Percentiles rank a stretch among this genome's conserved stretches.
Conservation (phyloP, 2,329 filamentous ascomycete species). For the Colletotrichum godetiae region DNA sequence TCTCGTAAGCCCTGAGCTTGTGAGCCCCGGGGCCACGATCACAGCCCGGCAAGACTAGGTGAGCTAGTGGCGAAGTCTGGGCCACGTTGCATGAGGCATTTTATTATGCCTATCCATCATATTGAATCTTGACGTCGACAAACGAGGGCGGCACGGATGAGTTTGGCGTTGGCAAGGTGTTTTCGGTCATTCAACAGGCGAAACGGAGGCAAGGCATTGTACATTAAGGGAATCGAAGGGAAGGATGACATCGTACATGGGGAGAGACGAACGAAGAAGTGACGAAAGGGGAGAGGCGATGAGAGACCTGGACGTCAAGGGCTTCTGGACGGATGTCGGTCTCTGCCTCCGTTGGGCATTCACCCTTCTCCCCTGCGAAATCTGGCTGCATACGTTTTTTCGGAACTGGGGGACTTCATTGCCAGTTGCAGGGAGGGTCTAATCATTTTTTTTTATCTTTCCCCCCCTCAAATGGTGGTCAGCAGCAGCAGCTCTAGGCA, state of each 20-base stretch:
- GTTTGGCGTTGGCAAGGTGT: conserved; percentile 32
- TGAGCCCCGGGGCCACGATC: conserved; percentile 29
- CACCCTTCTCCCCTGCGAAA: not conserved
- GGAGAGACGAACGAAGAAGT: conserved; percentile 2
- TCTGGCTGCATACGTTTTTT: conserved; percentile 20
- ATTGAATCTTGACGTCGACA: conserved; percentile 29
- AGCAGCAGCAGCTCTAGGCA: conserved; percentile 1
- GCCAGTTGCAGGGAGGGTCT: not conserved
- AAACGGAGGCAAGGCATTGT: conserved; percentile 31
- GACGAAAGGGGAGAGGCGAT: not conserved
- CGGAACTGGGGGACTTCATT: not conserved
- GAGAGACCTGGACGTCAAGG: not conserved
- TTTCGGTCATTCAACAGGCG: conserved; percentile 35
- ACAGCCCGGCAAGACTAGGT: conserved; percentile 30
- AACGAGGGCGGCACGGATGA: conserved; percentile 31
- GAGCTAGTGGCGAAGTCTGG: not conserved
- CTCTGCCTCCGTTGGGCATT: not conserved
- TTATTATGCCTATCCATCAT: not conserved
- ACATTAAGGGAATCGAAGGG: conserved; percentile 25
- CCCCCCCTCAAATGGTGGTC: not conserved
- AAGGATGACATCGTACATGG: not conserved
- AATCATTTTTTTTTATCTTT: not conserved
- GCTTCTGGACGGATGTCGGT: not conserved
- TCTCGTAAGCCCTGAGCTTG: conserved; percentile 34
- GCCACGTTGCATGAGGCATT: not conserved